phyloP scores from a whole-genome alignment of 257 asterid genomes.

The Solanum ahanhuiri region DNA sequence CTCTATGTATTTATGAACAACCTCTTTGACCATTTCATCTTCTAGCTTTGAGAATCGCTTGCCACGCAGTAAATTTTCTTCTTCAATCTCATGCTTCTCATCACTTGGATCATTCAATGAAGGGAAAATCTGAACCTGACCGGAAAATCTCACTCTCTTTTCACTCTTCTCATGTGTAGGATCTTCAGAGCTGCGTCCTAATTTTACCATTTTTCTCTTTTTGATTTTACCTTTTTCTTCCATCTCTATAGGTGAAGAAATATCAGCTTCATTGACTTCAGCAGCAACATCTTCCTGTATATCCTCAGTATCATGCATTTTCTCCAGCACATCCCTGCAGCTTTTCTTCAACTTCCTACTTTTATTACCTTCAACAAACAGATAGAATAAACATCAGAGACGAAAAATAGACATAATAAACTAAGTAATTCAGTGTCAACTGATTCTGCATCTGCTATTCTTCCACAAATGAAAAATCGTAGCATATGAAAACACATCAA shows the following conservation, averaged over 20 bases:
- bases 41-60: not conserved
- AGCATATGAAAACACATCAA: no score
- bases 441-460: no score
- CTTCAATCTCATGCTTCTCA: not conserved
- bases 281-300: not conserved
- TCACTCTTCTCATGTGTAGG: not conserved
- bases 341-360: not conserved
- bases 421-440: no score
- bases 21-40: not conserved
- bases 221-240: not conserved
- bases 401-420: no score
- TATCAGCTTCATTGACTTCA: not conserved
- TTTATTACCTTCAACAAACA: no score
- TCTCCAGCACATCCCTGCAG: not conserved
- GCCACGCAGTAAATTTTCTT: not conserved
- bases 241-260: not conserved
- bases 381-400: no score
- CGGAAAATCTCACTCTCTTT: not conserved
- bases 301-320: not conserved
- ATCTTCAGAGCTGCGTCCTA: not conserved
- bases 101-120: not conserved
- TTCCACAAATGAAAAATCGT: no score
- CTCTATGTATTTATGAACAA: not conserved
- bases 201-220: not conserved
- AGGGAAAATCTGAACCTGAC: not conserved